Percentiles rank a stretch among this genome's conserved stretches.
These are phyloP conservation scores for Ustanciosporium gigantosporum DNA, from an alignment of 1,284 basidiomycete genomes.

Conservation along the genomic window DNA sequence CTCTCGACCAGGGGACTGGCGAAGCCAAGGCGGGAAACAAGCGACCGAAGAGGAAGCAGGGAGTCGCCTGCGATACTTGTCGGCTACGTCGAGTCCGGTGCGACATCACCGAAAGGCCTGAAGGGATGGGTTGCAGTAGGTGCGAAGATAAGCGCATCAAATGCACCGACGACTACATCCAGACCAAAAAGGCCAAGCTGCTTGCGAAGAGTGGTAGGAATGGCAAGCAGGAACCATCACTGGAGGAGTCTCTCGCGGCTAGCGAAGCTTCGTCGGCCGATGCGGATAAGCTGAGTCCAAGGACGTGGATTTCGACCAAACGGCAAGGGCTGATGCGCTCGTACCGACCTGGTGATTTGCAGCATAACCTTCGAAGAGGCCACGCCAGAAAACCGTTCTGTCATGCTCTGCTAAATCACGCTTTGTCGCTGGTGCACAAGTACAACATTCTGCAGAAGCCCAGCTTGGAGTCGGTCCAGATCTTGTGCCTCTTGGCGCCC, in stretches of 20 bases:
- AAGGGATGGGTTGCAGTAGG: conserved; percentile 53
- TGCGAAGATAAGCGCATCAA: conserved; percentile 58
- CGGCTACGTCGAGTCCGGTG: conserved; percentile 55
- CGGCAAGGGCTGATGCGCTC: conserved; percentile 16
- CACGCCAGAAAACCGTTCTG: conserved; percentile 50
- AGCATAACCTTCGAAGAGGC: conserved; percentile 45
- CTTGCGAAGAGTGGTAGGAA: conserved; percentile 14
- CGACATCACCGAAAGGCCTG: conserved; percentile 53
- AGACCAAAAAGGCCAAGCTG: conserved; percentile 46
- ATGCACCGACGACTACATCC: conserved; percentile 57
- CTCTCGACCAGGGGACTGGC: conserved; percentile 4
- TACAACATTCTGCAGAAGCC: conserved; percentile 49
- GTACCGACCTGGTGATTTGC: conserved; percentile 26
- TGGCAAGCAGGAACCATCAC: conserved; percentile 3
- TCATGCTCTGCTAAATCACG: conserved; percentile 46
- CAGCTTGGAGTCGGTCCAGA: conserved; percentile 40
- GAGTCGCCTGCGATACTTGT: conserved; percentile 59
- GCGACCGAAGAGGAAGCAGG: conserved; percentile 56
- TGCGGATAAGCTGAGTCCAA: conserved; percentile 17
- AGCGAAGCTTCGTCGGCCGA: conserved; percentile 1
- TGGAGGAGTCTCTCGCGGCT: conserved; percentile 2
- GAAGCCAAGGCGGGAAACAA: conserved; percentile 10
- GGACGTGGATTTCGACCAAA: conserved; percentile 19
- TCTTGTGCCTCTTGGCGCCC: conserved; percentile 39
- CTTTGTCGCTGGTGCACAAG: conserved; percentile 50